A percentile compares a stretch with the other conserved stretches of the same genome.
Evolutionary conservation across 176 grass and related monocot species (phyloP).

Genomic region (Lolium perenne): DNA sequence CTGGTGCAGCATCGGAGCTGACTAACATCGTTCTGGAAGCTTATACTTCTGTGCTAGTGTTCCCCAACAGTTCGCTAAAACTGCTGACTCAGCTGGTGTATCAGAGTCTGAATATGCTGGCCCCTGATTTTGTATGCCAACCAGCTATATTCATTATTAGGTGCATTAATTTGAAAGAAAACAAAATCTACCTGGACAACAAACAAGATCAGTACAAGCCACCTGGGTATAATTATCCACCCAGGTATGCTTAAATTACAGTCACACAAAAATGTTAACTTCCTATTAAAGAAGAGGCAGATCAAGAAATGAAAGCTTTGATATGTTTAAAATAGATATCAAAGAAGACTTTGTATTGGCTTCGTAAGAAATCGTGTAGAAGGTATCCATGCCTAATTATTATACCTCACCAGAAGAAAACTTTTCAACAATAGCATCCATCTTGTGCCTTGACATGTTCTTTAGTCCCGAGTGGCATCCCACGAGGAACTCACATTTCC

Average conservation of each 20-base stretch:
- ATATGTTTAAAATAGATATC: constrained; percentile 19
- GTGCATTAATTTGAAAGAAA: not conserved
- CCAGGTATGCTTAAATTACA: constrained; percentile 17
- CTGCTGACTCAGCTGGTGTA: constrained; percentile 16
- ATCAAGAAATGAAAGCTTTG: not conserved
- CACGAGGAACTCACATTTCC: constrained; percentile 93
- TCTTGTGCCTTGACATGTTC: constrained; percentile 83
- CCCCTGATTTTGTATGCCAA: constrained; percentile 17
- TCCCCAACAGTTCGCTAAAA: not conserved
- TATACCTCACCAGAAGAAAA: constrained; percentile 87
- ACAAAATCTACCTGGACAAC: not conserved
- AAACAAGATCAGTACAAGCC: constrained; percentile 5
- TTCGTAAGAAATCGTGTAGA: constrained; percentile 20
- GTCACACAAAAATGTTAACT: constrained; percentile 4
- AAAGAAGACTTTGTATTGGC: constrained; percentile 18
- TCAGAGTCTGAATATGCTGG: not conserved
- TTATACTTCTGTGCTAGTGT: not conserved
- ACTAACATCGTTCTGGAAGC: not conserved
- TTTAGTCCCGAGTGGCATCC: constrained; percentile 71
- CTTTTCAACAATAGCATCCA: constrained; percentile 82
- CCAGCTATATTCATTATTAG: constrained; percentile 1
- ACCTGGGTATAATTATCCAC: constrained; percentile 15
- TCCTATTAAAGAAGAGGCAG: not conserved
- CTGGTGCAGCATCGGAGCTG: not conserved
- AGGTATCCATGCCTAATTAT: constrained; percentile 39